Evolutionary conservation across 805 yeast genomes (phyloP).

Genomic region (Wickerhamiella qilinensis): DNA sequence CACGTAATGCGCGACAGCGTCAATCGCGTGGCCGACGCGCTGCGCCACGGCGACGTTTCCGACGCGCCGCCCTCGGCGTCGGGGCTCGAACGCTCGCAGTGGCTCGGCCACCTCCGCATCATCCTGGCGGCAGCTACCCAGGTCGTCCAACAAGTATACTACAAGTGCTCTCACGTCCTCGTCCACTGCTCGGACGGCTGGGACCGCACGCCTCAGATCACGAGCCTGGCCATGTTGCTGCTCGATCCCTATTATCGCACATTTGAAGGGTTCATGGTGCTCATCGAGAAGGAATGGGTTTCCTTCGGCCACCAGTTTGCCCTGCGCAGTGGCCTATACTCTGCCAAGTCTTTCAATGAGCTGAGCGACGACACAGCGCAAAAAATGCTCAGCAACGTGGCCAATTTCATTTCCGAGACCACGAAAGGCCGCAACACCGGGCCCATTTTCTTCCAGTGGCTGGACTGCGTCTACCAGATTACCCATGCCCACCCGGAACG

Average conservation of each 20-base stretch:
- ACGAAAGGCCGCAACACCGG: conserved; percentile 35
- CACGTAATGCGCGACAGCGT: conserved; percentile 88
- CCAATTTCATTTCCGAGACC: conserved; percentile 20
- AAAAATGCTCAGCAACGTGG: conserved; percentile 31
- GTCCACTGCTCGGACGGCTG: conserved; percentile 97
- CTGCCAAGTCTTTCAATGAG: conserved; percentile 20
- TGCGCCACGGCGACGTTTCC: conserved; percentile 52
- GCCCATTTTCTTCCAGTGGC: conserved; percentile 86
- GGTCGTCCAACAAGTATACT: conserved; percentile 64
- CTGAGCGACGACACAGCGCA: conserved; percentile 23
- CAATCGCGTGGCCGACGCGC: conserved; percentile 39
- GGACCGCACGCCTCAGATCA: conserved; percentile 89
- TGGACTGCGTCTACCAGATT: conserved; percentile 78
- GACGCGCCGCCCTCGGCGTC: conserved; percentile 37
- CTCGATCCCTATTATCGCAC: conserved; percentile 85
- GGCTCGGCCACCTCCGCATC: conserved; percentile 60
- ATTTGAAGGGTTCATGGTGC: conserved; percentile 64
- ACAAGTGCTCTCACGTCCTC: conserved; percentile 66
- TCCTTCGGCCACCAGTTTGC: conserved; percentile 85
- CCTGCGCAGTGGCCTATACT: conserved; percentile 52
- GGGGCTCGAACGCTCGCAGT: conserved; percentile 46
- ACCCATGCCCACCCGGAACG: conserved; percentile 47
- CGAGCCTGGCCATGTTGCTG: conserved; percentile 70
- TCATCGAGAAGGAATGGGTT: conserved; percentile 90
- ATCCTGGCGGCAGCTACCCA: conserved; percentile 62